These are phyloP conservation scores for Graphiopsis chlorocephala DNA, from an alignment of 2,329 filamentous ascomycete genomes.

Conservation along the genomic window DNA sequence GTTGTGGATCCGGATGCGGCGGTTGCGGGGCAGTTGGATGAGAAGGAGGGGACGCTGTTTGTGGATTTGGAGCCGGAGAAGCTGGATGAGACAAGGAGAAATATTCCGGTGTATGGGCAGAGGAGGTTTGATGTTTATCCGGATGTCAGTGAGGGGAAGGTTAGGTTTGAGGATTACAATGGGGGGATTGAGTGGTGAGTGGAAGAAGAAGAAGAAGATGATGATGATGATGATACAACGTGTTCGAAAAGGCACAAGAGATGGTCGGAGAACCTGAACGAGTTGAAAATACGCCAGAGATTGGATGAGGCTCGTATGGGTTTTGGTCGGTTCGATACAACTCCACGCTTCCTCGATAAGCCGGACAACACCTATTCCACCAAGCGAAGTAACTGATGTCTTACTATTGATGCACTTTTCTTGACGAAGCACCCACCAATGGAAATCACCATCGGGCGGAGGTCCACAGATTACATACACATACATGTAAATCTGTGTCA, in stretches of 20 bases:
- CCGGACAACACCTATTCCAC: too few relatives aligned
- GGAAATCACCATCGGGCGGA: too few relatives aligned
- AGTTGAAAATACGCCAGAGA: too few relatives aligned
- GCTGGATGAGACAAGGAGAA: slow-evolving; percentile 73
- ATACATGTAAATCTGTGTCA: too few relatives aligned
- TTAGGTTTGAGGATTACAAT: slow-evolving; percentile 28
- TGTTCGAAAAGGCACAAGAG: too few relatives aligned
- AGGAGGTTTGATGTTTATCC: slow-evolving; percentile 93
- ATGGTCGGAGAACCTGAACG: too few relatives aligned
- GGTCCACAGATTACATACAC: too few relatives aligned
- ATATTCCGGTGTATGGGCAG: slow-evolving; percentile 81
- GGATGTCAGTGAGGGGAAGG: slow-evolving; percentile 68
- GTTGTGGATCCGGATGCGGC: slow-evolving; percentile 83
- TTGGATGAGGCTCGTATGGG: too few relatives aligned
- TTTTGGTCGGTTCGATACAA: too few relatives aligned
- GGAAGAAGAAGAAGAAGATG: neutral
- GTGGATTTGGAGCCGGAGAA: slow-evolving; percentile 66
- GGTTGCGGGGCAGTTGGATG: slow-evolving; percentile 75
- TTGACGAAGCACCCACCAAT: neutral
- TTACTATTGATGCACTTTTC: too few relatives aligned
- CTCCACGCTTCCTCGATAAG: too few relatives aligned
- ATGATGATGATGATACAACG: neutral
- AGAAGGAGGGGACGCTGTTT: slow-evolving; percentile 72
- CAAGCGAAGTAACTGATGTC: too few relatives aligned
- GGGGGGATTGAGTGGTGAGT: slow-evolving; percentile 24